These are phyloP conservation scores for Chalciporus chontae DNA, from an alignment of 768 basidiomycete genomes.

Conservation along the genomic window DNA sequence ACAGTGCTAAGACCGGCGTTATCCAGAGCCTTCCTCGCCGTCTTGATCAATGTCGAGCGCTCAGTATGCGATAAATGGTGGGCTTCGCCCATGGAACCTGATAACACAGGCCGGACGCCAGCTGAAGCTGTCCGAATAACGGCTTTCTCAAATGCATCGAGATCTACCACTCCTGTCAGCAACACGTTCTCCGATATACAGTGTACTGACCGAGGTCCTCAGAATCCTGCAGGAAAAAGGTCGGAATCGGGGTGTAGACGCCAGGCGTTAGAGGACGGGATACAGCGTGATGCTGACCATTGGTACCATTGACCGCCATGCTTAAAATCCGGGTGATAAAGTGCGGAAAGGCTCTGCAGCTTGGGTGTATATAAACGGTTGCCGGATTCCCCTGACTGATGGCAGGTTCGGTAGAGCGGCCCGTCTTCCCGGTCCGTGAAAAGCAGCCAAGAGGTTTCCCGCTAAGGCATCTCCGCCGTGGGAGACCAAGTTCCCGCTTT, in stretches of 20 bases:
- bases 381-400: neutral
- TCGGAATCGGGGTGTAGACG: slow-evolving; percentile 81
- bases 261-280: slow-evolving; percentile 66
- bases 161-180: slow-evolving; percentile 37
- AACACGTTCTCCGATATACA: neutral
- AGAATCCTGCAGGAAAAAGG: slow-evolving; percentile 72
- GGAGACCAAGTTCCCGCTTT: neutral
- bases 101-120: slow-evolving; percentile 68
- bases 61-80: slow-evolving; percentile 69
- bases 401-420: slow-evolving; percentile 5
- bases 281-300: slow-evolving; percentile 16
- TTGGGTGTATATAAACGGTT: slow-evolving; percentile 11
- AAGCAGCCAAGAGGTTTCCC: too few species aligned
- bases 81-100: slow-evolving; percentile 87
- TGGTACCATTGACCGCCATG: slow-evolving; percentile 39
- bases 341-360: neutral
- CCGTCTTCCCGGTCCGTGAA: slow-evolving; percentile 3
- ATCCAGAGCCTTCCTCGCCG: slow-evolving; percentile 71
- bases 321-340: neutral
- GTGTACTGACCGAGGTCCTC: slow-evolving; percentile 75
- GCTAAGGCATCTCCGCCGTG: too few species aligned
- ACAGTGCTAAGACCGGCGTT: slow-evolving; percentile 50
- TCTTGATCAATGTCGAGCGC: slow-evolving; percentile 58
- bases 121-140: slow-evolving; percentile 59
- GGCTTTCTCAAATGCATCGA: slow-evolving; percentile 66